phyloP scores from a whole-genome alignment of 1,284 basidiomycete genomes.

The Ceratobasidium theobromae region DNA sequence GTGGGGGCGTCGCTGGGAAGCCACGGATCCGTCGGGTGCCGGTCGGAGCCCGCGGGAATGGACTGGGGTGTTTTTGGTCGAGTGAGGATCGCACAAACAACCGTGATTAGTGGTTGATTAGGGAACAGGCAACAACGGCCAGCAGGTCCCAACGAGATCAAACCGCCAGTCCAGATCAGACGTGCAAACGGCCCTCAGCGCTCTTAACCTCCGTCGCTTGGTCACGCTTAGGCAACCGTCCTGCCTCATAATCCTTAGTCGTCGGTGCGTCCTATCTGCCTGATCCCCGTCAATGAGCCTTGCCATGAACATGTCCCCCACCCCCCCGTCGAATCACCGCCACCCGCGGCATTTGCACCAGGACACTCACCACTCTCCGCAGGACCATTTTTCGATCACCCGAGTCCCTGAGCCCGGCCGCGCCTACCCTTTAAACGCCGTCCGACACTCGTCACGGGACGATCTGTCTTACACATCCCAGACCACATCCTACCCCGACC shows the following conservation, averaged over 20 bases:
- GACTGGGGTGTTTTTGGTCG: not conserved
- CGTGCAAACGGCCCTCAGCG: slow-evolving; percentile 19
- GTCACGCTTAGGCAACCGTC: slow-evolving; percentile 30
- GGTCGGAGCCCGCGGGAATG: slow-evolving; percentile 6
- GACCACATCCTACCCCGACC: slow-evolving; percentile 7
- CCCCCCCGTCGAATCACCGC: slow-evolving; percentile 1
- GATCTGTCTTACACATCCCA: slow-evolving; percentile 2
- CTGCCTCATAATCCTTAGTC: slow-evolving; percentile 27
- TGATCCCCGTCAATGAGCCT: slow-evolving; percentile 16
- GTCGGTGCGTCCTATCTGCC: slow-evolving; percentile 21
- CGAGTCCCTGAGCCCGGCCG: slow-evolving; percentile 18
- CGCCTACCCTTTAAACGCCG: slow-evolving; percentile 15
- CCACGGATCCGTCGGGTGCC: slow-evolving; percentile 9
- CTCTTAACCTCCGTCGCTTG: slow-evolving; percentile 22
- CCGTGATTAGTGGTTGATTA: slow-evolving; percentile 12
- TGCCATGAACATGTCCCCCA: slow-evolving; percentile 16
- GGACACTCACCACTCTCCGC: slow-evolving; percentile 16
- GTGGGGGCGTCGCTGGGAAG: not conserved
- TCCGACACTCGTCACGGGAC: slow-evolving; percentile 8
- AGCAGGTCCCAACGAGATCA: slow-evolving; percentile 24
- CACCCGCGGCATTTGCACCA: slow-evolving; percentile 21
- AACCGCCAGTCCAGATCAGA: slow-evolving; percentile 22
- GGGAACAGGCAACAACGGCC: slow-evolving; percentile 12
- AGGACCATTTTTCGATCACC: slow-evolving; percentile 16
- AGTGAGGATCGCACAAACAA: not conserved